Conservation (phyloP, 2,329 filamentous ascomycete species). For the Periconia sp. region DNA sequence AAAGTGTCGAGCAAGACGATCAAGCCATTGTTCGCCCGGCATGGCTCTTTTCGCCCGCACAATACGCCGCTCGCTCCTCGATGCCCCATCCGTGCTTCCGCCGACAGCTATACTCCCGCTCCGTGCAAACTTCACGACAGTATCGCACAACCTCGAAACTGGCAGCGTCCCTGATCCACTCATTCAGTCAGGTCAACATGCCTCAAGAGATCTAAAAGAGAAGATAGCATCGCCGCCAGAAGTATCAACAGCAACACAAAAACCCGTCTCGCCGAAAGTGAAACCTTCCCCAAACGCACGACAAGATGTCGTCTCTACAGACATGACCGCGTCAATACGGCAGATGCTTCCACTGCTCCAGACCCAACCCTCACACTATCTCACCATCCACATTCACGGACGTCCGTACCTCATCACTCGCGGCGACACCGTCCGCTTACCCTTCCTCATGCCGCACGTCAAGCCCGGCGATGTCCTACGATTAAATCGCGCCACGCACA, state of each 20-base stretch:
- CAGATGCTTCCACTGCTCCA: constrained; percentile 73
- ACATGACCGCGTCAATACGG: constrained; percentile 63
- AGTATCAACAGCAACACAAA: constrained; percentile 19
- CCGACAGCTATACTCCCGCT: constrained; percentile 61
- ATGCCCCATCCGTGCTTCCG: constrained; percentile 61
- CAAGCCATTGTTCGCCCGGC: constrained; percentile 23
- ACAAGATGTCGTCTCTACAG: constrained; percentile 33
- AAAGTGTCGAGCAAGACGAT: constrained; percentile 11
- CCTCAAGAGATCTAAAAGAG: constrained; percentile 29
- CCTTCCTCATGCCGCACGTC: constrained; percentile 57
- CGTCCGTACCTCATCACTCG: constrained; percentile 77
- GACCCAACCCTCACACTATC: constrained; percentile 77
- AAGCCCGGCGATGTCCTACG: constrained; percentile 82
- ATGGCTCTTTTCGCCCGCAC: constrained; percentile 56
- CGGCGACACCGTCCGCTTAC: constrained; percentile 57
- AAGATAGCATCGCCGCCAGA: constrained; percentile 25
- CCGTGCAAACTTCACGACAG: constrained; percentile 54
- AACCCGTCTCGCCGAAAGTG: constrained; percentile 14
- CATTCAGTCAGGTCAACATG: constrained; percentile 56
- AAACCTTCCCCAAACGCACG: constrained; percentile 28
- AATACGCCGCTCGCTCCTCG: constrained; percentile 68
- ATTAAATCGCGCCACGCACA: constrained; percentile 79
- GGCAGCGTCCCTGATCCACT: constrained; percentile 46
- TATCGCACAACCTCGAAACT: constrained; percentile 47
- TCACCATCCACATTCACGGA: constrained; percentile 79